phyloP scores from a whole-genome alignment of 306 rosid species.

The Acacia crassicarpa region DNA sequence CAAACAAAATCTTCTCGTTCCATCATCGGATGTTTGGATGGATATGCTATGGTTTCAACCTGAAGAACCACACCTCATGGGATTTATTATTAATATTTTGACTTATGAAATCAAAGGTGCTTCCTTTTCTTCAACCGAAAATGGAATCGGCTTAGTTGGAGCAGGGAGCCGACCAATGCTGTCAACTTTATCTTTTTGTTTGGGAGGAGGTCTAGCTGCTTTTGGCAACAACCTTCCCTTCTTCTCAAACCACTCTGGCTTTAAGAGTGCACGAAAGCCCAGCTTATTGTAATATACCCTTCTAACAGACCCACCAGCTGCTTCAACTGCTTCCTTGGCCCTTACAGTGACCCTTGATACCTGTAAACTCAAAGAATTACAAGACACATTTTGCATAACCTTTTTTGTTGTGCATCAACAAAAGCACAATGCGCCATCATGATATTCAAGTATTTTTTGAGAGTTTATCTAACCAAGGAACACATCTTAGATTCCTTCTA shows the following conservation, averaged over 20 bases:
- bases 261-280: constrained; percentile 78
- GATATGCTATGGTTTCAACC: constrained; percentile 27
- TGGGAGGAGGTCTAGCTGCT: constrained; percentile 97
- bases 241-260: constrained; percentile 96
- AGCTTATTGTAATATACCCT: constrained; percentile 85
- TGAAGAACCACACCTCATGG: constrained; percentile 13
- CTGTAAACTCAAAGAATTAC: constrained; percentile 38
- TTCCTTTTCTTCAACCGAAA: constrained; percentile 49
- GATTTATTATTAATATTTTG: constrained; percentile 27
- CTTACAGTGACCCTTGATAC: constrained; percentile 91
- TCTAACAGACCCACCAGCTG: constrained; percentile 90
- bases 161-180: constrained; percentile 95
- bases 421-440: background rate
- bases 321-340: constrained; percentile 91
- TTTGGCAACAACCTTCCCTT: constrained; percentile 90
- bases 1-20: constrained; percentile 12
- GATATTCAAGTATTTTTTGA: background rate
- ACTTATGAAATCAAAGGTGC: constrained; percentile 26
- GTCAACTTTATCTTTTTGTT: constrained; percentile 77
- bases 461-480: background rate
- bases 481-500: background rate
- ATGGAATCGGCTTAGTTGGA: constrained; percentile 85
- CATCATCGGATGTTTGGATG: constrained; percentile 15
- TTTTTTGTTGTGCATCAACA: background rate
- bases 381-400: background rate